These are phyloP conservation scores for Hymenoscyphus occultus DNA, from an alignment of 2,329 filamentous ascomycete genomes.

Conservation along the genomic window DNA sequence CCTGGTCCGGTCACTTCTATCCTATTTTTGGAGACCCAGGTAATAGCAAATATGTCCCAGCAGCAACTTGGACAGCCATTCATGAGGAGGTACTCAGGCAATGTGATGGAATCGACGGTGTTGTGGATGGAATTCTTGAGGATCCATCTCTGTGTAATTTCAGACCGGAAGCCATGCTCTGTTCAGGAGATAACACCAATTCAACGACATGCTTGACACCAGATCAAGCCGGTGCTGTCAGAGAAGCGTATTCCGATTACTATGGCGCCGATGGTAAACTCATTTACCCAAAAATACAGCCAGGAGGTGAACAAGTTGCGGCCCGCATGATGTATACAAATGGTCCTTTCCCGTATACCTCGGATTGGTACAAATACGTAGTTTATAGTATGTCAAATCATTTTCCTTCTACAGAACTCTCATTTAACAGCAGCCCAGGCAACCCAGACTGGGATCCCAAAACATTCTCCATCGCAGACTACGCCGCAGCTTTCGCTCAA, in stretches of 20 bases:
- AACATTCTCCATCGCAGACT: slow-evolving; percentile 40
- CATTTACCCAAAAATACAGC: slow-evolving; percentile 50
- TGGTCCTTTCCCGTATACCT: slow-evolving; percentile 41
- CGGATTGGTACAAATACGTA: slow-evolving; percentile 48
- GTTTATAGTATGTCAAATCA: slow-evolving; percentile 37
- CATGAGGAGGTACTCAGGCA: slow-evolving; percentile 35
- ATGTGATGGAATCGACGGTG: slow-evolving; percentile 42
- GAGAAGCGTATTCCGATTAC: slow-evolving; percentile 42
- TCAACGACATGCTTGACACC: slow-evolving; percentile 43
- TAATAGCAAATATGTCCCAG: slow-evolving; percentile 15
- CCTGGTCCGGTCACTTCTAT: slow-evolving; percentile 17
- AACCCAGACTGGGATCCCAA: slow-evolving; percentile 40
- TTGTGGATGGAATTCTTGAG: slow-evolving; percentile 40
- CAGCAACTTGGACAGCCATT: slow-evolving; percentile 25
- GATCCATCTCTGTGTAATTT: slow-evolving; percentile 40
- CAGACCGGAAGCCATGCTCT: slow-evolving; percentile 23
- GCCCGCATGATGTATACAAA: slow-evolving; percentile 28
- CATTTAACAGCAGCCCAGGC: slow-evolving; percentile 7
- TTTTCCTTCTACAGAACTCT: background rate
- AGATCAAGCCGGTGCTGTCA: slow-evolving; percentile 44
- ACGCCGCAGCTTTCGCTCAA: slow-evolving; percentile 21
- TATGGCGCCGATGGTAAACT: slow-evolving; percentile 43
- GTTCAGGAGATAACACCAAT: slow-evolving; percentile 27
- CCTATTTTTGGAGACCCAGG: slow-evolving; percentile 17
- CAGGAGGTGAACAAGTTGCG: slow-evolving; percentile 43